Evolutionary conservation across 768 basidiomycete genomes (phyloP), one percentile per base, ranked within the genome.

Genomic region (Austroboletus eburneus): DNA sequence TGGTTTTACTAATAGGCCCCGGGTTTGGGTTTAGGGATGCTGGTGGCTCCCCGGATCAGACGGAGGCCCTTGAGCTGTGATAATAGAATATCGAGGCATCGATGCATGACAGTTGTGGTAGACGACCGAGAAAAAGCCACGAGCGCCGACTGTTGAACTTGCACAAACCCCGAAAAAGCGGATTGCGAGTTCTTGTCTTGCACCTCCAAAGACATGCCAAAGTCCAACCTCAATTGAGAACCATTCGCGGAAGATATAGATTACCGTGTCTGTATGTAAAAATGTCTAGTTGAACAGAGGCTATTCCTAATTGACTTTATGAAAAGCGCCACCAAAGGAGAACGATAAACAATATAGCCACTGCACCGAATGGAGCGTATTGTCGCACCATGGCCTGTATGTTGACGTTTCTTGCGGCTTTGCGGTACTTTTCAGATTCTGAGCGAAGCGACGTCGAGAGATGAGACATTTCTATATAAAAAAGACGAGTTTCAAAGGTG

Each of bases 351-450:
- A 99, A 75, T 52, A 97, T 71, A 17, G 73, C 79, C 36, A 94
- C 77, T 17, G 86, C 92, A 38, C 79, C 93, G 45, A 98, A 67
- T 2, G 96, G 96, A 32, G 94, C 96, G 69, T 94, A 99, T 62
- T 98, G 91, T 50, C 96, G 82, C 55, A 97, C 64, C 83, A 98
- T 86, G 13, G 93, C 91, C 56, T 94, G 80, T 45, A 94, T 63
- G 62, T 98, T 98, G 69, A 99, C 88, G 58, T 96, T 92, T 56
- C 89, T 76, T 21, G 96, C 92, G 22, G 92, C 91, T 69, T 89
- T 94, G 41, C 95, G 83, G 68, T 98, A 99, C 71, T 91, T 98
- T 71, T 96, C 90, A 16, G 93, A 96, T 69, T 99, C 96, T 39
- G 94, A 87, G 39, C 92, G 84, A 30, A 99, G 75, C 7, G 92